Conservation (phyloP, 192 early-diverging fungal genomes). For the Borealophlyctis nickersoniae region DNA sequence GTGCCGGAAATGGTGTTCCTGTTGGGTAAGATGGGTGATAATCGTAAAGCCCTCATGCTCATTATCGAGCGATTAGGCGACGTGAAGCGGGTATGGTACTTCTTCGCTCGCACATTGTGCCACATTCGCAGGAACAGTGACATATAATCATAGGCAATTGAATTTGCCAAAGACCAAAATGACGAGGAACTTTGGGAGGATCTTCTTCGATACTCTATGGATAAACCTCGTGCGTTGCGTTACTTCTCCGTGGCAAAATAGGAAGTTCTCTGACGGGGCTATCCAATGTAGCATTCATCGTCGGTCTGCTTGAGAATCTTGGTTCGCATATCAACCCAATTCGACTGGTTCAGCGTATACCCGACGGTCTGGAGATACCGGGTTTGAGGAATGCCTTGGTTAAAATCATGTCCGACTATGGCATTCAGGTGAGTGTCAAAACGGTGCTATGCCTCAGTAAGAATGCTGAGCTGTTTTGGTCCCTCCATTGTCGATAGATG, state of each 20-base stretch:
- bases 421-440: slow-evolving; percentile 78
- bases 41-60: slow-evolving; percentile 85
- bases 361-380: slow-evolving; percentile 73
- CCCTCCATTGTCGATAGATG: slow-evolving; percentile 40
- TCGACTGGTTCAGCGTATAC: slow-evolving; percentile 74
- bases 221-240: slow-evolving; percentile 90
- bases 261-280: too few relatives aligned
- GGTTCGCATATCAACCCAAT: slow-evolving; percentile 84
- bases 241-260: too few relatives aligned
- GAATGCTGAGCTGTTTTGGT: not conserved
- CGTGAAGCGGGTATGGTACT: slow-evolving; percentile 68
- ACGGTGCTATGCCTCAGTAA: not conserved
- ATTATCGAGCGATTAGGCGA: slow-evolving; percentile 89
- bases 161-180: slow-evolving; percentile 97
- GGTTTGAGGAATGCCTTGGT: slow-evolving; percentile 78
- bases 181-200: slow-evolving; percentile 96
- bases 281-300: slow-evolving; percentile 80
- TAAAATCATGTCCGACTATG: slow-evolving; percentile 87
- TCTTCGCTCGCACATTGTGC: slow-evolving; percentile 2
- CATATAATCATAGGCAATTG: slow-evolving; percentile 78
- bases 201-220: slow-evolving; percentile 85
- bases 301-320: slow-evolving; percentile 85
- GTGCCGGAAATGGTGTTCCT: slow-evolving; percentile 98
- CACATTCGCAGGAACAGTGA: not conserved
- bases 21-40: slow-evolving; percentile 96